Percentiles rank a stretch among this genome's conserved stretches.
Evolutionary conservation across 805 yeast genomes (phyloP).

Genomic region (Vanderwaltozyma polyspora): DNA sequence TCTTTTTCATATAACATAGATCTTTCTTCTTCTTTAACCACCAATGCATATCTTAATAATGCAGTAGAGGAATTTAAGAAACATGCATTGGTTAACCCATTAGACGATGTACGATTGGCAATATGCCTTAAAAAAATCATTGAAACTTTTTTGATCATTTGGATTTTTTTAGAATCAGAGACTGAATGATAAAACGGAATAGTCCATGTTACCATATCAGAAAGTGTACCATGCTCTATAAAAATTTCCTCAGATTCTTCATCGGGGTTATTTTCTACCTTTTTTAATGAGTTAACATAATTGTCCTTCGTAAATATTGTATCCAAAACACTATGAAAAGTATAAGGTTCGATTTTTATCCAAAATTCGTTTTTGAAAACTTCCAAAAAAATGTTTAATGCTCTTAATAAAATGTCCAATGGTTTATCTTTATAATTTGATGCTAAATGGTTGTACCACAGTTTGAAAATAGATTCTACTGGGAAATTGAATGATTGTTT

Average conservation of each 20-base stretch:
- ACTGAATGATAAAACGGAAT: conserved; percentile 34
- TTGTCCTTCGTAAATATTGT: conserved; percentile 45
- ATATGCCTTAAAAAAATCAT: conserved; percentile 34
- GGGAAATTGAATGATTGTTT: conserved; percentile 20
- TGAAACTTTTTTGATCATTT: conserved; percentile 42
- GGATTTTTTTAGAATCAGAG: conserved; percentile 38
- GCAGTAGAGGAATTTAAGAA: conserved; percentile 29
- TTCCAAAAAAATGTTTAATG: conserved; percentile 35
- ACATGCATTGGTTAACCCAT: conserved; percentile 23
- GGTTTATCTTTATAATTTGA: conserved; percentile 24
- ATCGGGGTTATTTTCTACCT: conserved; percentile 17
- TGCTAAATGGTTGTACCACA: conserved; percentile 25
- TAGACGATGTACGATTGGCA: conserved; percentile 19
- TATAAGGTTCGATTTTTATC: conserved; percentile 42
- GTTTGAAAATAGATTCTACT: conserved; percentile 24
- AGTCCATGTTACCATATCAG: conserved; percentile 49
- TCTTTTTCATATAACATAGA: conserved; percentile 18
- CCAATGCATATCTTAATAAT: conserved; percentile 22
- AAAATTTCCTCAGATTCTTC: conserved; percentile 23
- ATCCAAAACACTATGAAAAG: conserved; percentile 47
- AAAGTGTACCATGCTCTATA: conserved; percentile 23
- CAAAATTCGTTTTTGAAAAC: conserved; percentile 41
- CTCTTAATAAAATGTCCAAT: conserved; percentile 44
- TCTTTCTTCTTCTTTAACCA: conserved; percentile 22
- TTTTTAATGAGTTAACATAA: conserved; percentile 30